A percentile compares a stretch with the other conserved stretches of the same genome.
Evolutionary conservation across 495 filamentous ascomycete genomes (phyloP).

Genomic region (Chlorociboria aeruginascens): DNA sequence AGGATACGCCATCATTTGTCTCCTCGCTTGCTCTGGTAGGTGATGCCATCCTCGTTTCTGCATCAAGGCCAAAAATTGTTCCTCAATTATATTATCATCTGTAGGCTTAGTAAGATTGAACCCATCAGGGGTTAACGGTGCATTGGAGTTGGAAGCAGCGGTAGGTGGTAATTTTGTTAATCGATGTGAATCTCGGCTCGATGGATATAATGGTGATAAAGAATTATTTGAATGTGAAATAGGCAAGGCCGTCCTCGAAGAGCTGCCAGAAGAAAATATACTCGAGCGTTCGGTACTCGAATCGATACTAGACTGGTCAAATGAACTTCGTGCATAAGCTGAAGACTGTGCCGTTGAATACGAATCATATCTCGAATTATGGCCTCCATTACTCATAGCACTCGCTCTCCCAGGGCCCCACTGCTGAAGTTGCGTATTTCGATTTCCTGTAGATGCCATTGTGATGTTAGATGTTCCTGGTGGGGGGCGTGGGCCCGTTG

Average conservation of each 20-base stretch:
- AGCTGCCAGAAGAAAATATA: conserved; percentile 50
- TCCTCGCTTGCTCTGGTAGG: conserved; percentile 84
- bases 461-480: conserved; percentile 51
- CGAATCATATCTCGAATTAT: conserved; percentile 51
- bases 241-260: conserved; percentile 41
- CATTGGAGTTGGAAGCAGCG: conserved; percentile 22
- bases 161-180: conserved; percentile 31
- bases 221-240: conserved; percentile 35
- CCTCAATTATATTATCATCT: conserved; percentile 81
- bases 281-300: conserved; percentile 49
- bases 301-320: conserved; percentile 56
- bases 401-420: conserved; percentile 50
- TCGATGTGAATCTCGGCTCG: conserved; percentile 38
- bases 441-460: conserved; percentile 59
- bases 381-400: conserved; percentile 34
- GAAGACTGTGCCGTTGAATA: conserved; percentile 55
- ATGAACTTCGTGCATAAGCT: conserved; percentile 56
- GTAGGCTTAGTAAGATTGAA: conserved; percentile 57
- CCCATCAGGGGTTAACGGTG: conserved; percentile 38
- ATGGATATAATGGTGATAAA: conserved; percentile 23
- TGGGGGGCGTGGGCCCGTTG: conserved; percentile 56
- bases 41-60: conserved; percentile 95
- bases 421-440: conserved; percentile 57
- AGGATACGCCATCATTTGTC: conserved; percentile 92
- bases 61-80: conserved; percentile 88